Percentiles rank a stretch among this genome's conserved stretches.
Conservation (phyloP, 306 rosid genomes). For the Leucaena leucocephala region DNA sequence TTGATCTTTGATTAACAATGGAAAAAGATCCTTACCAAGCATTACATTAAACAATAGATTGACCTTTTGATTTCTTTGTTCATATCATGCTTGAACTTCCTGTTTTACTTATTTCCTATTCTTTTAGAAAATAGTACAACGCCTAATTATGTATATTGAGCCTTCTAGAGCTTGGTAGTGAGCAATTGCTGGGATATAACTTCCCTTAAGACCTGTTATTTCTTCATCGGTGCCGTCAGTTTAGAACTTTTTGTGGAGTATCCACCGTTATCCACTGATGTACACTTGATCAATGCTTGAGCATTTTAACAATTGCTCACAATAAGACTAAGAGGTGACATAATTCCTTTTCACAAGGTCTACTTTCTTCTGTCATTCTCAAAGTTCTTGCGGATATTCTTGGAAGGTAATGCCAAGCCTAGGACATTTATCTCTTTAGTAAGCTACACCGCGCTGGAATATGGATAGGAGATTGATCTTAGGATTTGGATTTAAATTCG, state of each 20-base stretch:
- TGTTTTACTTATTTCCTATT: neutral
- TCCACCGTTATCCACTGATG: neutral
- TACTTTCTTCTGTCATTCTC: neutral
- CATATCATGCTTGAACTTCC: neutral
- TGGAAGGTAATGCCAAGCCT: neutral
- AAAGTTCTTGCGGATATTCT: neutral
- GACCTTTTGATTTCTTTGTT: constrained; percentile 11
- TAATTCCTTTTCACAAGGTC: neutral
- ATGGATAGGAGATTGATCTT: neutral
- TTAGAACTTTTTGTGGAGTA: neutral
- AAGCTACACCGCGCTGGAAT: neutral
- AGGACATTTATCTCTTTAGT: neutral
- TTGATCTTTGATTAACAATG: constrained; percentile 12
- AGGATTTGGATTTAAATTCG: constrained; percentile 7
- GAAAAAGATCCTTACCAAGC: constrained; percentile 4
- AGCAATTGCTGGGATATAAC: neutral
- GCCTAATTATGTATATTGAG: neutral
- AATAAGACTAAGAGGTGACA: neutral
- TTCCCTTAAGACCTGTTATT: neutral
- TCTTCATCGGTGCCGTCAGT: constrained; percentile 1
- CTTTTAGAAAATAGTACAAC: neutral
- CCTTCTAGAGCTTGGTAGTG: neutral
- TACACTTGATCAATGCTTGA: neutral
- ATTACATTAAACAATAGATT: constrained; percentile 27
- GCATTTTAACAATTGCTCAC: neutral